phyloP scores from a whole-genome alignment of 495 filamentous ascomycete genomes.

The Astrocystis sublimbata region DNA sequence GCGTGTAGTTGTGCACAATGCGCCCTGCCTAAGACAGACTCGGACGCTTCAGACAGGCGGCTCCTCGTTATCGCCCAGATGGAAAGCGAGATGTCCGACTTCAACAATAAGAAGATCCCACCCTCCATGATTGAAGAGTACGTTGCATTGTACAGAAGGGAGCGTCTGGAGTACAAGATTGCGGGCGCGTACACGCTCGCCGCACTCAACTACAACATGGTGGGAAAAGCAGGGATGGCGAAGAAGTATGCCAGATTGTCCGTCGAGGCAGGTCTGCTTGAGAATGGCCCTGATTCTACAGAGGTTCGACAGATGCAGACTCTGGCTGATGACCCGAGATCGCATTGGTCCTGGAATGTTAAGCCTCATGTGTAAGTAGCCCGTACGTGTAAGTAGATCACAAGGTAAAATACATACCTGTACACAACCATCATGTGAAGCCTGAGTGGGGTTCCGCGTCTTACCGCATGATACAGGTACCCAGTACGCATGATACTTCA shows the following conservation, averaged over 20 bases:
- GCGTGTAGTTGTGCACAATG: constrained; percentile 12
- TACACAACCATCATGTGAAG: neutral
- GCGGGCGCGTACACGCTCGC: constrained; percentile 39
- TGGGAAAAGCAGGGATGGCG: constrained; percentile 28
- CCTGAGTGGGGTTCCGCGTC: neutral
- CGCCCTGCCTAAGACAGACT: constrained; percentile 3
- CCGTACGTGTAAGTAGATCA: no score
- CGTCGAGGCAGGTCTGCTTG: constrained; percentile 32
- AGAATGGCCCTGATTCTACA: constrained; percentile 26
- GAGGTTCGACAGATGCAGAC: constrained; percentile 26
- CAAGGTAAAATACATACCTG: neutral
- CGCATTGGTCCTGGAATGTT: constrained; percentile 21
- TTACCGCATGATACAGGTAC: no score
- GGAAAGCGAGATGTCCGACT: constrained; percentile 31
- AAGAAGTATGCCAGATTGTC: constrained; percentile 32
- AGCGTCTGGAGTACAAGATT: constrained; percentile 30
- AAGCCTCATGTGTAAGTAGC: constrained; percentile 8
- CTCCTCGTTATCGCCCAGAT: constrained; percentile 27
- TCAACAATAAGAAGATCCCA: constrained; percentile 29
- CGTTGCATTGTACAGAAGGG: constrained; percentile 30
- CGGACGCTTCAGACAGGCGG: constrained; percentile 27
- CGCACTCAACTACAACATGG: constrained; percentile 42
- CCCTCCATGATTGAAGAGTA: constrained; percentile 32
- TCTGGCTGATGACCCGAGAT: constrained; percentile 7
- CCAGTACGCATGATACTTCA: neutral